These are phyloP conservation scores for Ophiocordyceps robertsii DNA, from an alignment of 2,329 filamentous ascomycete species.

Conservation along the genomic window DNA sequence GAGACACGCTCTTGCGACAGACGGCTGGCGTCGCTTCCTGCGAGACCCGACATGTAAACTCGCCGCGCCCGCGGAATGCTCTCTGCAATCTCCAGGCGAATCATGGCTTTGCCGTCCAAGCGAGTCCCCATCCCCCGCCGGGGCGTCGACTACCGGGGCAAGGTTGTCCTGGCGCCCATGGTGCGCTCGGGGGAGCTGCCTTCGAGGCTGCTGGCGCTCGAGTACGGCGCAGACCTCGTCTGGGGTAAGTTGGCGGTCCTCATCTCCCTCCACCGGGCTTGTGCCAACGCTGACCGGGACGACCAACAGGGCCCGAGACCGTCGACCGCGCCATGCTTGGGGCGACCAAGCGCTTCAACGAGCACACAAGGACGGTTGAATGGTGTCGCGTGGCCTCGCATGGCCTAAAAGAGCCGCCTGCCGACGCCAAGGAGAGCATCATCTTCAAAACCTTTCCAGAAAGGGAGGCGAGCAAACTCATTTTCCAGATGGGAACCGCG, in stretches of 20 bases:
- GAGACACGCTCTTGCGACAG: no score
- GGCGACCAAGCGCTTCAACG: slow-evolving; percentile 64
- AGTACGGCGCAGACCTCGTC: slow-evolving; percentile 92
- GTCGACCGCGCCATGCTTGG: slow-evolving; percentile 89
- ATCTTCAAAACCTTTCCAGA: slow-evolving; percentile 77
- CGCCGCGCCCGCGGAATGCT: slow-evolving; percentile 15
- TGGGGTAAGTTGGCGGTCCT: slow-evolving; percentile 50
- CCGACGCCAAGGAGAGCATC: slow-evolving; percentile 47
- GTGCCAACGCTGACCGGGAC: neutral
- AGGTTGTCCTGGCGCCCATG: slow-evolving; percentile 93
- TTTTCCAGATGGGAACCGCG: slow-evolving; percentile 88
- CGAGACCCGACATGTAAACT: slow-evolving; percentile 6
- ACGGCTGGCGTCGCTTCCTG: no score
- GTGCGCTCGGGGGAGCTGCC: slow-evolving; percentile 94
- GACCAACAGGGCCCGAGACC: slow-evolving; percentile 67
- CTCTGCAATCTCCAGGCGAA: slow-evolving; percentile 25
- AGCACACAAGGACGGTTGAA: slow-evolving; percentile 66
- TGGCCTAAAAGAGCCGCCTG: slow-evolving; percentile 41
- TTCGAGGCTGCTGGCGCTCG: slow-evolving; percentile 73
- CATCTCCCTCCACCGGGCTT: neutral
- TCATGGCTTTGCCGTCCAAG: slow-evolving; percentile 46
- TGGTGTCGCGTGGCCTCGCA: slow-evolving; percentile 69
- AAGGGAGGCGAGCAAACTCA: slow-evolving; percentile 58
- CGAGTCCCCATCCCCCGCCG: slow-evolving; percentile 73
- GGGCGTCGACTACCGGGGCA: slow-evolving; percentile 88